Percentiles rank a stretch among this genome's conserved stretches.
Conservation (phyloP, 1,284 basidiomycete genomes). For the Taiwanofungus camphoratus region DNA sequence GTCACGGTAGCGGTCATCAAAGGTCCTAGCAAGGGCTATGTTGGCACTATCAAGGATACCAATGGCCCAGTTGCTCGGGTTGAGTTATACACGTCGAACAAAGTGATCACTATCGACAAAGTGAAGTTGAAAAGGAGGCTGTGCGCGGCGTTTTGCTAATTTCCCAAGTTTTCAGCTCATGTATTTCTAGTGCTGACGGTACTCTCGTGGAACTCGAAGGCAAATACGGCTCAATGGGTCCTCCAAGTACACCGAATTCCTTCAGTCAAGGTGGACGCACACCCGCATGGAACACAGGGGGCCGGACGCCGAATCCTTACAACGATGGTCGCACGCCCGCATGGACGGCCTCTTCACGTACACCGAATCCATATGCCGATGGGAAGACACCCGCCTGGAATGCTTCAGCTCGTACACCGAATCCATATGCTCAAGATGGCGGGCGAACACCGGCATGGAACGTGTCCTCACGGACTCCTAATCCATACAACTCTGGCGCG, state of each 20-base stretch:
- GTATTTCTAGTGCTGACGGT: constrained; percentile 45
- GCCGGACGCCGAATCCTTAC: constrained; percentile 43
- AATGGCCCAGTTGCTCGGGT: constrained; percentile 87
- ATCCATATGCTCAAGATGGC: constrained; percentile 56
- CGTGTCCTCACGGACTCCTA: constrained; percentile 50
- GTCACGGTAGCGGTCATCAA: constrained; percentile 77
- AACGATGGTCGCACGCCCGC: constrained; percentile 39
- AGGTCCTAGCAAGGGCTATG: constrained; percentile 88
- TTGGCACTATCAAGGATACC: constrained; percentile 93
- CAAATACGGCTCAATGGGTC: constrained; percentile 1
- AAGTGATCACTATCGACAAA: constrained; percentile 84
- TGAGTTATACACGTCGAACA: constrained; percentile 88
- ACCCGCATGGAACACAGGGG: constrained; percentile 28
- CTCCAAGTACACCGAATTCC: constrained; percentile 31
- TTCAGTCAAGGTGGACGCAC: constrained; percentile 29
- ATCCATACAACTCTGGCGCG: constrained; percentile 49
- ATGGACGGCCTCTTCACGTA: constrained; percentile 41
- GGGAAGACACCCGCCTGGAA: constrained; percentile 59
- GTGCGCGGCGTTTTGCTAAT: constrained; percentile 42
- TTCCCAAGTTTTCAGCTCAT: background rate
- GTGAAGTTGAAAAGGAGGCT: constrained; percentile 73
- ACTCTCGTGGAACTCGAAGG: constrained; percentile 41
- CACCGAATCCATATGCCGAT: constrained; percentile 63
- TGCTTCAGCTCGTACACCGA: constrained; percentile 58
- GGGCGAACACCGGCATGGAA: constrained; percentile 63